Evolutionary conservation across 2,329 filamentous ascomycete genomes (phyloP).

Genomic region (Penicillium sp.): DNA sequence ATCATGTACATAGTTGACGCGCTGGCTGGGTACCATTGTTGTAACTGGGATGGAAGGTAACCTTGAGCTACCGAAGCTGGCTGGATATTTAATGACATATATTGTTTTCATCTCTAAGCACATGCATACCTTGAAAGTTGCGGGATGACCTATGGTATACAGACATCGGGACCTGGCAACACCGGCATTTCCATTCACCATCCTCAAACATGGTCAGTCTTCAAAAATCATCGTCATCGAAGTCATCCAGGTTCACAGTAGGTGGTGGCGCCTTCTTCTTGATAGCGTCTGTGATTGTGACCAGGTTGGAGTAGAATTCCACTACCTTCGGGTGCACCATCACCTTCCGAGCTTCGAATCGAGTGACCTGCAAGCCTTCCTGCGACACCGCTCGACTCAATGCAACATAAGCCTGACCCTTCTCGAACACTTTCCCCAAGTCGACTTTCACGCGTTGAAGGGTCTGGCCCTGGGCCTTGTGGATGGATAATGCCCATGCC

Average conservation of each 20-base stretch:
- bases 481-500: constrained; percentile 94
- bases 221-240: constrained; percentile 34
- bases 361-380: constrained; percentile 77
- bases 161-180: too few species aligned
- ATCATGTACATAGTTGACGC: not conserved
- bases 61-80: not conserved
- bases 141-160: not conserved
- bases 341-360: constrained; percentile 86
- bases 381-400: constrained; percentile 88
- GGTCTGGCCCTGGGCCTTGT: constrained; percentile 96
- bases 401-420: constrained; percentile 95
- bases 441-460: constrained; percentile 92
- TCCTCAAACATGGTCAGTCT: constrained; percentile 49
- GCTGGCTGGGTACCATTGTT: not conserved
- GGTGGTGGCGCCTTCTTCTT: constrained; percentile 18
- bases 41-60: not conserved
- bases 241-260: constrained; percentile 34
- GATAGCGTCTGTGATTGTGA: constrained; percentile 61
- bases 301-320: constrained; percentile 78
- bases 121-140: too few species aligned
- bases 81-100: not conserved
- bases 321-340: constrained; percentile 89
- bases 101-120: not conserved
- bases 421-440: constrained; percentile 87
- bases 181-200: too few species aligned